A percentile compares a stretch with the other conserved stretches of the same genome.
Evolutionary conservation across 1,139 yeast genomes (phyloP).

Genomic region (Pneumocystis jirovecii): DNA sequence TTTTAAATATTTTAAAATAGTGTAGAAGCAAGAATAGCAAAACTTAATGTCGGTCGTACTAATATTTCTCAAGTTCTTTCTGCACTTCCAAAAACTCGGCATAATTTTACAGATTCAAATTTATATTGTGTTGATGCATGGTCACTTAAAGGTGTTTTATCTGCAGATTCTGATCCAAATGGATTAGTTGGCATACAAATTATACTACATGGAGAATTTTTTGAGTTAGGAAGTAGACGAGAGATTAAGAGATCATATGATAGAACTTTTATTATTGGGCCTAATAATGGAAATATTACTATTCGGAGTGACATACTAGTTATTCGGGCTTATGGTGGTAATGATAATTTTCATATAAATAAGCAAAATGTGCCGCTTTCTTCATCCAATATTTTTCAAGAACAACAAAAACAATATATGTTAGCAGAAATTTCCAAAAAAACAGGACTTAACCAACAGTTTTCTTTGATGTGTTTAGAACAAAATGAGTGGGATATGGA

Average conservation of each 20-base stretch:
- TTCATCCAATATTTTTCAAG: constrained; percentile 13
- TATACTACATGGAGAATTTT: constrained; percentile 69
- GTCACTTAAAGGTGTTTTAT: constrained; percentile 24
- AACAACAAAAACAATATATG: constrained; percentile 42
- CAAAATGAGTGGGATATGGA: constrained; percentile 78
- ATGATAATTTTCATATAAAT: constrained; percentile 8
- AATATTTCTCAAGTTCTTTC: constrained; percentile 47
- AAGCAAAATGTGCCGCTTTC: not conserved
- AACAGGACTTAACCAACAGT: constrained; percentile 64
- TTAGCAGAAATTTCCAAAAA: constrained; percentile 51
- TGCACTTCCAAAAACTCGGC: constrained; percentile 61
- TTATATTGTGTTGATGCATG: constrained; percentile 67
- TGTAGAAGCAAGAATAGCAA: constrained; percentile 34
- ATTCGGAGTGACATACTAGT: constrained; percentile 10
- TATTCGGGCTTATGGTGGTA: constrained; percentile 11
- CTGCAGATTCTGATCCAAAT: constrained; percentile 24
- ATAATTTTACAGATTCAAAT: constrained; percentile 49
- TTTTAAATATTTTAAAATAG: not conserved
- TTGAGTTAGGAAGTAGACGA: constrained; percentile 37
- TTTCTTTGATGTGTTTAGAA: constrained; percentile 70
- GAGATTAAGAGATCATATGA: constrained; percentile 24
- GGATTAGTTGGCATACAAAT: constrained; percentile 64
- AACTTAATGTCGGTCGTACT: constrained; percentile 59
- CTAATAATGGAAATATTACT: constrained; percentile 8
- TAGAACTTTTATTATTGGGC: constrained; percentile 11